Base-by-base conservation (phyloP, 139 green algal genomes). In the Klebsormidium nitens region DNA sequence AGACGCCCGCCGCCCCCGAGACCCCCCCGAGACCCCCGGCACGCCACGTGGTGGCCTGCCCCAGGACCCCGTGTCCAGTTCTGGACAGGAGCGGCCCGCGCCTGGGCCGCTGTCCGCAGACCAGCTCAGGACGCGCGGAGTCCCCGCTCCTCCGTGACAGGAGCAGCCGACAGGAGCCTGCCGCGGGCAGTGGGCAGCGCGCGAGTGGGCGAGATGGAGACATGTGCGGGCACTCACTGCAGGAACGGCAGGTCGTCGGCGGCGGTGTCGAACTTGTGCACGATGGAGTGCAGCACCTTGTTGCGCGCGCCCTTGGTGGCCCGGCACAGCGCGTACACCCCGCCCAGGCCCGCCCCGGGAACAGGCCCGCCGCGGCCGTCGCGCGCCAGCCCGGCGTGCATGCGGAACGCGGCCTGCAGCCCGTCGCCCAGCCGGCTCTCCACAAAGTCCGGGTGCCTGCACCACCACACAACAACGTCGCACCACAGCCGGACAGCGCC, bases 381-480 rank as follows among this genome's bases (percentile, higher is more conserved):
- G 32, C 32, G 55, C 14, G 8, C 11, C 55, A 63, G 11, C 23
- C 23, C 23, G 31, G 31, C 31, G 11, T 63, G 29, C 32, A 38
- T 8, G 8, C 5, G 5, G 38, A 32, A 57, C 11, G 50, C 50
- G 11, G 17, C 11, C 19, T 11, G 14, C 6, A 74, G 66, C 11
- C 66, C 66, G 36, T 74, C 66, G 8, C 14, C 66, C 8, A 74
- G 39, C n/a, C 59, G 37, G 11, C 5, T 48, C 11, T 74, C 66
- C n/a, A 74, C 60, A 29, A 74, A 74, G 26, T 26, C n/a, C 29
- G 66, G 66, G 66, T 74, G 28, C 35, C 36, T 74, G 59, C 37
- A 59, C 26, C 28, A 64, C 17, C 14, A n/a, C 17, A 34, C 56
- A 64, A 64, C 17, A 38, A 64, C 17, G 28, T 34, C 17, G 19